Percentiles rank a stretch among this genome's conserved stretches.
Evolutionary conservation across 75 land plant genomes (phyloP).

Genomic region (Sequoia sempervirens): DNA sequence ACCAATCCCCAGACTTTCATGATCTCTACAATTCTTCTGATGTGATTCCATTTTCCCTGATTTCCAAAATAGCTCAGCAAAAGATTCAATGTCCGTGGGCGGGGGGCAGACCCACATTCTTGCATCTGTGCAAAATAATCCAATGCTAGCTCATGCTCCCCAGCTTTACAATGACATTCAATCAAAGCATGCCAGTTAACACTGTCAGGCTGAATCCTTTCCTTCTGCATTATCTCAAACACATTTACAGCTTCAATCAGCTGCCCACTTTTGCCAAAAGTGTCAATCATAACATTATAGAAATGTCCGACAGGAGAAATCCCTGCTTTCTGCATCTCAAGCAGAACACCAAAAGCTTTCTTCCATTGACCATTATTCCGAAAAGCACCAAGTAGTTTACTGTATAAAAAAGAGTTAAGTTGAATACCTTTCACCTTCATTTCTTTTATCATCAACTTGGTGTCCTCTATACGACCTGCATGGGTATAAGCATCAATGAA

Average conservation of each 20-base stretch:
- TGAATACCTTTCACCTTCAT: constrained; percentile 46
- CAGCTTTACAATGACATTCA: constrained; percentile 56
- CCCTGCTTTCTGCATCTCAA: constrained; percentile 52
- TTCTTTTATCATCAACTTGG: constrained; percentile 36
- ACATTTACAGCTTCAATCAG: constrained; percentile 46
- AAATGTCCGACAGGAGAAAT: constrained; percentile 41
- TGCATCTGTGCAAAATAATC: constrained; percentile 55
- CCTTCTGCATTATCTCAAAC: constrained; percentile 57
- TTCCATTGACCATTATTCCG: constrained; percentile 78
- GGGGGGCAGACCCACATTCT: constrained; percentile 58
- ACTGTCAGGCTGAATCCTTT: constrained; percentile 58
- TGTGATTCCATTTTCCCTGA: constrained; percentile 59
- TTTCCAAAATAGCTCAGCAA: constrained; percentile 61
- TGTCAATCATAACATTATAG: constrained; percentile 73
- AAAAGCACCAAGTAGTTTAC: constrained; percentile 36
- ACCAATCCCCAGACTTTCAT: constrained; percentile 48
- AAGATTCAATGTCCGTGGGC: constrained; percentile 56
- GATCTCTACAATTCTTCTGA: constrained; percentile 33
- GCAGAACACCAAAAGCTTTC: constrained; percentile 44
- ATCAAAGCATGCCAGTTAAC: constrained; percentile 76
- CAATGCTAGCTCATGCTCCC: constrained; percentile 41
- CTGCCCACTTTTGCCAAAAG: constrained; percentile 64
- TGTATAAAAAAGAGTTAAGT: constrained; percentile 48
- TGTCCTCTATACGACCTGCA: constrained; percentile 62
- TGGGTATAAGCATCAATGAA: constrained; percentile 24